These are phyloP conservation scores for Actinidia chinensis DNA, from an alignment of 179 eudicot species.

Conservation along the genomic window DNA sequence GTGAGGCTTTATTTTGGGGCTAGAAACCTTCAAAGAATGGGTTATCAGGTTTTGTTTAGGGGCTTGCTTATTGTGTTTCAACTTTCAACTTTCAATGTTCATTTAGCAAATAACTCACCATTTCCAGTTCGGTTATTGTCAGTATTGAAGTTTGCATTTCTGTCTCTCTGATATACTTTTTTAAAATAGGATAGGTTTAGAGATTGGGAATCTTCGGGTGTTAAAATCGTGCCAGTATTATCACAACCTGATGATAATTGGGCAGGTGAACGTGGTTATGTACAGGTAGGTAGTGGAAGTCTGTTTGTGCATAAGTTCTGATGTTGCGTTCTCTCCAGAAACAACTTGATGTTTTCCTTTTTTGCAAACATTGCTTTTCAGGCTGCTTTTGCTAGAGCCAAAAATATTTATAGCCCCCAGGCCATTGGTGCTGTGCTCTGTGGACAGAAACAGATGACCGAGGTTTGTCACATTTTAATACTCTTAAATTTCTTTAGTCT, in stretches of 20 bases:
- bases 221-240: conserved; percentile 75
- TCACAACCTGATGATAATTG: conserved; percentile 83
- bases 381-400: conserved; percentile 87
- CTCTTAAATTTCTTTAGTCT: no score
- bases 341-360: background rate
- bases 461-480: conserved; percentile 48
- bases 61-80: background rate
- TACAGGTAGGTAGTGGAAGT: conserved; percentile 53
- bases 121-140: background rate
- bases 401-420: conserved; percentile 52
- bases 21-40: conserved; percentile 88
- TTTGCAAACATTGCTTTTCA: conserved; percentile 24
- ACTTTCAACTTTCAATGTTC: background rate
- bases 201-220: conserved; percentile 89
- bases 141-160: conserved; percentile 13
- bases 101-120: background rate
- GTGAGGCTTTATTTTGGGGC: conserved; percentile 95
- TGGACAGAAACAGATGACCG: conserved; percentile 90
- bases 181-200: conserved; percentile 69
- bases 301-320: background rate
- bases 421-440: conserved; percentile 78
- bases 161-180: background rate
- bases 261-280: conserved; percentile 87
- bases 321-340: background rate
- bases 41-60: conserved; percentile 66